phyloP scores from a whole-genome alignment of 208 protist species.

The Angomonas ambiguus region DNA sequence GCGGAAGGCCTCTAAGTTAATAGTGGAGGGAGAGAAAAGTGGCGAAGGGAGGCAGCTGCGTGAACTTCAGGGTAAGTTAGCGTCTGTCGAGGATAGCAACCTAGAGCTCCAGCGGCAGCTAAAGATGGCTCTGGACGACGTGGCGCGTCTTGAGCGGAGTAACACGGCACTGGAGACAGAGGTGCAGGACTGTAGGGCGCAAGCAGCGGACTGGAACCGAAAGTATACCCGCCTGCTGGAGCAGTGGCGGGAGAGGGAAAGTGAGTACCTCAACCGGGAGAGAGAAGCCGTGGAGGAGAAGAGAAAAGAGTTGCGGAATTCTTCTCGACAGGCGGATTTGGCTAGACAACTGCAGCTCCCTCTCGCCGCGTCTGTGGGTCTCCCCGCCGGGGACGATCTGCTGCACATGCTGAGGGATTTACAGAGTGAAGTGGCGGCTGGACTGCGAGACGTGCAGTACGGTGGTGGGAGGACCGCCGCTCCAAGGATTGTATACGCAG shows the following conservation, averaged over 20 bases:
- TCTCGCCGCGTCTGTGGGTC: not conserved
- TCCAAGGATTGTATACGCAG: constrained; percentile 1
- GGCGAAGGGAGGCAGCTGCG: constrained; percentile 23
- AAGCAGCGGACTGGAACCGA: constrained; percentile 27
- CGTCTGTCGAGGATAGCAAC: constrained; percentile 11
- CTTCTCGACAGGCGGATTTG: not conserved
- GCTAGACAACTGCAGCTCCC: not conserved
- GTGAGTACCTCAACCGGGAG: not conserved
- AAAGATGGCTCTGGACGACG: constrained; percentile 13
- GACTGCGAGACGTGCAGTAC: constrained; percentile 3
- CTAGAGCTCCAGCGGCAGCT: constrained; percentile 15
- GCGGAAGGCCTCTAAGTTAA: constrained; percentile 29
- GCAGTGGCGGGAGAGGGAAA: constrained; percentile 1
- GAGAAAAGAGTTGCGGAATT: not conserved
- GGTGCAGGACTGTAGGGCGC: constrained; percentile 25
- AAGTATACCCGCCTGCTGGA: constrained; percentile 20
- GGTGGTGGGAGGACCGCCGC: not conserved
- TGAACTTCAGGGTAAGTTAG: constrained; percentile 21
- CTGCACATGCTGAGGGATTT: constrained; percentile 30
- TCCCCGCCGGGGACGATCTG: constrained; percentile 19
- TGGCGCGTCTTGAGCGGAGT: constrained; percentile 22
- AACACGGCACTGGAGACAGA: constrained; percentile 27
- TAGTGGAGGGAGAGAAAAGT: constrained; percentile 26
- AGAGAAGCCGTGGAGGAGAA: constrained; percentile 3
- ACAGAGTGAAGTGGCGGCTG: constrained; percentile 22